phyloP scores from a whole-genome alignment of 805 yeast species.

The Candida stauntonica region DNA sequence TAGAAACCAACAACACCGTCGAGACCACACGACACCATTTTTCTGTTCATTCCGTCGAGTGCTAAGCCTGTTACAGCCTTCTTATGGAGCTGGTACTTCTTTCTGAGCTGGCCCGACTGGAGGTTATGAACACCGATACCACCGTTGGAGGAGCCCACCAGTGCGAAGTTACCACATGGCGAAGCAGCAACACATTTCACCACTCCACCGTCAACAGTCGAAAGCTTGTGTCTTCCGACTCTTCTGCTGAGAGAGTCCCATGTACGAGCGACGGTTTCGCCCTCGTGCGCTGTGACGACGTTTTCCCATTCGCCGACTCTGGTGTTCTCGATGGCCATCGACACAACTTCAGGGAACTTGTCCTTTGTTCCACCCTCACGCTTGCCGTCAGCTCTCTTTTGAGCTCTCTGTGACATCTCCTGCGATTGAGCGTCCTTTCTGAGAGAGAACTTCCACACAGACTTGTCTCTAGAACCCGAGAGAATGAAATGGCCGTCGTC shows the following conservation, averaged over 20 bases:
- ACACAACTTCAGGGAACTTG: slow-evolving; percentile 71
- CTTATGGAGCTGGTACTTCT: slow-evolving; percentile 64
- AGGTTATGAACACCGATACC: slow-evolving; percentile 81
- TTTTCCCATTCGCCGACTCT: slow-evolving; percentile 93
- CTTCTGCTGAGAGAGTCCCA: slow-evolving; percentile 82
- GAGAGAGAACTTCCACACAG: slow-evolving; percentile 88
- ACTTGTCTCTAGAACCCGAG: slow-evolving; percentile 80
- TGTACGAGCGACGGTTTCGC: slow-evolving; percentile 78
- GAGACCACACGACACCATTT: slow-evolving; percentile 80
- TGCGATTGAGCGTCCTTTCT: slow-evolving; percentile 96
- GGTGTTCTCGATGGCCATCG: slow-evolving; percentile 66
- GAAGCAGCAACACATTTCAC: slow-evolving; percentile 78
- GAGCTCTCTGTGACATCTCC: slow-evolving; percentile 76
- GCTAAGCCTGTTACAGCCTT: slow-evolving; percentile 85
- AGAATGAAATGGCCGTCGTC: slow-evolving; percentile 76
- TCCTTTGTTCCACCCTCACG: slow-evolving; percentile 62
- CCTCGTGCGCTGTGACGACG: slow-evolving; percentile 81
- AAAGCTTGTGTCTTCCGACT: slow-evolving; percentile 68
- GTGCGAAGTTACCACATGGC: slow-evolving; percentile 91
- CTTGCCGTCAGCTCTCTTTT: slow-evolving; percentile 39
- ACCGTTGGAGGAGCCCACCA: slow-evolving; percentile 86
- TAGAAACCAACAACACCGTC: slow-evolving; percentile 89
- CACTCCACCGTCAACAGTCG: slow-evolving; percentile 72
- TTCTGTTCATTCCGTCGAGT: slow-evolving; percentile 84
- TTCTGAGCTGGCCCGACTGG: slow-evolving; percentile 84